These are phyloP conservation scores for Venturia aucupariae DNA, from an alignment of 2,329 filamentous ascomycete genomes.

Conservation along the genomic window DNA sequence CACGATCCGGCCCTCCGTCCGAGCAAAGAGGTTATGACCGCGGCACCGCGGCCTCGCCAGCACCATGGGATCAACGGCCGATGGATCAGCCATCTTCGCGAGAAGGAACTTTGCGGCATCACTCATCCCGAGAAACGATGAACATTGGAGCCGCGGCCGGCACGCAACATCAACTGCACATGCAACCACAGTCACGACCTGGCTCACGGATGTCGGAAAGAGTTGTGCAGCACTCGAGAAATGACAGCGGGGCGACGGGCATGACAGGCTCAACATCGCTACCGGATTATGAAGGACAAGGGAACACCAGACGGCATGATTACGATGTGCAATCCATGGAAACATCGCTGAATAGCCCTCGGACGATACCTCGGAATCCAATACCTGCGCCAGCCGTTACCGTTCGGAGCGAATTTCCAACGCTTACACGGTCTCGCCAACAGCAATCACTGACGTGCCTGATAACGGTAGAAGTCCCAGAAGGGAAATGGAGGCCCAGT, in stretches of 20 bases:
- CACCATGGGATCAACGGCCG: conserved; percentile 13
- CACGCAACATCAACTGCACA: not conserved
- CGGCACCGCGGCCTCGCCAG: conserved; percentile 2
- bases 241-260: conserved; percentile 70
- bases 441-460: conserved; percentile 93
- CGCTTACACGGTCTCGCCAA: conserved; percentile 80
- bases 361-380: conserved; percentile 64
- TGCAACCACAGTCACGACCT: not conserved
- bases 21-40: conserved; percentile 1
- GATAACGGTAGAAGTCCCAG: conserved; percentile 86
- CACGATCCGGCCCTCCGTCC: conserved; percentile 62
- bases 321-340: conserved; percentile 97
- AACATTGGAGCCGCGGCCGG: not conserved
- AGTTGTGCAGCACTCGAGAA: conserved; percentile 38
- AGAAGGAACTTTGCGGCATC: conserved; percentile 4
- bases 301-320: conserved; percentile 69
- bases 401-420: conserved; percentile 93
- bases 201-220: conserved; percentile 4
- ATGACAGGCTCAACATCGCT: conserved; percentile 49
- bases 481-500: conserved; percentile 82
- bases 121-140: conserved; percentile 2
- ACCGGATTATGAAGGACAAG: conserved; percentile 69
- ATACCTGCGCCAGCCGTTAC: conserved; percentile 89
- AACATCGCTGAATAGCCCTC: conserved; percentile 66
- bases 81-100: conserved; percentile 2